phyloP scores from a whole-genome alignment of 768 basidiomycete genomes.

The Tubosaeta sp. region DNA sequence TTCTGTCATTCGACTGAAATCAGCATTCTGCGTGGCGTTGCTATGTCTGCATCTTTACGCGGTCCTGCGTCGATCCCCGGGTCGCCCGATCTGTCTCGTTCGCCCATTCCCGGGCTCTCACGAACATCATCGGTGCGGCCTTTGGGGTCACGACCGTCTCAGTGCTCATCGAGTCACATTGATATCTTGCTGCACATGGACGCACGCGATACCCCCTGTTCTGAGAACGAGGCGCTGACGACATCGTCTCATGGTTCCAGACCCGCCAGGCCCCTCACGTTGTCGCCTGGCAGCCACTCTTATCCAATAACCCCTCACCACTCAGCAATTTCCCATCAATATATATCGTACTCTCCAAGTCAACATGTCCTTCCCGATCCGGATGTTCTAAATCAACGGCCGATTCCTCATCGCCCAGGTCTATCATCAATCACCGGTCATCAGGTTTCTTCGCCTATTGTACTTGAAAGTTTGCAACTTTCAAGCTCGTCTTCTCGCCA shows the following conservation, averaged over 20 bases:
- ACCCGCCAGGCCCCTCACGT: conserved; percentile 46
- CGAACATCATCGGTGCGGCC: conserved; percentile 30
- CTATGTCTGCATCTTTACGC: conserved; percentile 12
- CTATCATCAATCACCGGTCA: conserved; percentile 38
- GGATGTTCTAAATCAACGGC: conserved; percentile 41
- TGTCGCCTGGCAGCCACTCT: conserved; percentile 40
- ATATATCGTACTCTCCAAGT: conserved; percentile 29
- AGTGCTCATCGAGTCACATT: conserved; percentile 21
- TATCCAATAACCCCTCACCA: conserved; percentile 24
- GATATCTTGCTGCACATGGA: conserved; percentile 18
- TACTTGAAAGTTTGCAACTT: conserved; percentile 52
- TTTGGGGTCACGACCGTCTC: conserved; percentile 18
- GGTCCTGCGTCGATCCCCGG: conserved; percentile 18
- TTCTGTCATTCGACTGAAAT: conserved; percentile 30
- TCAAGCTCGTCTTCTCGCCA: conserved; percentile 49
- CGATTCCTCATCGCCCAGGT: conserved; percentile 37
- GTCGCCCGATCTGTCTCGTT: conserved; percentile 34
- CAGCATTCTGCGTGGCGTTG: conserved; percentile 16
- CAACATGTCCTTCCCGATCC: conserved; percentile 44
- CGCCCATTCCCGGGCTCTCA: conserved; percentile 23
- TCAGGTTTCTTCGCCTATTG: conserved; percentile 33
- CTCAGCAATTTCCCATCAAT: conserved; percentile 48
- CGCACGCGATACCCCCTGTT: conserved; percentile 21
- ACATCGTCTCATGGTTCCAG: conserved; percentile 44
- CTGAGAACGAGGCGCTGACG: conserved; percentile 45